These are phyloP conservation scores for Acorus calamus DNA, from an alignment of 106 monocot species.

Conservation along the genomic window DNA sequence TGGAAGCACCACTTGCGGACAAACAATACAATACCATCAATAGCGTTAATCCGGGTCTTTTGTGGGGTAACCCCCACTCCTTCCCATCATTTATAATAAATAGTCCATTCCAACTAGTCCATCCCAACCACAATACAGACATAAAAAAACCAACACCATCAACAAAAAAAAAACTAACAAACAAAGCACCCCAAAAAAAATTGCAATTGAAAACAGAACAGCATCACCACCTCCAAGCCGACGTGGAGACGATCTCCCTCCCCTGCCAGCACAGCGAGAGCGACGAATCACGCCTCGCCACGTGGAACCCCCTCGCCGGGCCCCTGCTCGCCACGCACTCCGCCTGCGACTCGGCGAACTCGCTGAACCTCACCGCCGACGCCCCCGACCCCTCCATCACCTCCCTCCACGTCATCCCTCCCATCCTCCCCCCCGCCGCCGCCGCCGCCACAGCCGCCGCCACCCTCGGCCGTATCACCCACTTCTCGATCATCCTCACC, in stretches of 20 bases:
- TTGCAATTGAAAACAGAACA: too few species aligned
- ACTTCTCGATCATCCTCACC: conserved; percentile 27
- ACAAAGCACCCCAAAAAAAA: too few species aligned
- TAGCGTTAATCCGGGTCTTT: too few species aligned
- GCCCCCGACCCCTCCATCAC: conserved; percentile 30
- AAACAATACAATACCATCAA: too few species aligned
- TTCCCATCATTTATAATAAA: too few species aligned
- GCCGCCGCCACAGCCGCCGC: conserved; percentile 16
- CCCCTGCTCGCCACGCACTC: conserved; percentile 44
- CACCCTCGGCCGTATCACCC: conserved; percentile 32
- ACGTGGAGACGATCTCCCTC: conserved; percentile 48
- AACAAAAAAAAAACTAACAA: too few species aligned
- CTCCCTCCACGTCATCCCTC: conserved; percentile 19
- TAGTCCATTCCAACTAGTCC: too few species aligned
- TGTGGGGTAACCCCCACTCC: too few species aligned
- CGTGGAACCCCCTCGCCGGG: conserved; percentile 50
- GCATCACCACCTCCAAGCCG: conserved; percentile 47
- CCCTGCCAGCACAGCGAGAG: conserved; percentile 65
- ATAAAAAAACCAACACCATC: too few species aligned
- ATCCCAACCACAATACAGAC: too few species aligned
- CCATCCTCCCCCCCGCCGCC: conserved; percentile 6
- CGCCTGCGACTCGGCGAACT: conserved; percentile 61
- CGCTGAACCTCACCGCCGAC: conserved; percentile 31
- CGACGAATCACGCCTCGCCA: conserved; percentile 36
- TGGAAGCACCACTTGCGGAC: too few species aligned